These are phyloP conservation scores for Cucurbita moschata DNA, from an alignment of 306 rosid genomes.

Conservation along the genomic window DNA sequence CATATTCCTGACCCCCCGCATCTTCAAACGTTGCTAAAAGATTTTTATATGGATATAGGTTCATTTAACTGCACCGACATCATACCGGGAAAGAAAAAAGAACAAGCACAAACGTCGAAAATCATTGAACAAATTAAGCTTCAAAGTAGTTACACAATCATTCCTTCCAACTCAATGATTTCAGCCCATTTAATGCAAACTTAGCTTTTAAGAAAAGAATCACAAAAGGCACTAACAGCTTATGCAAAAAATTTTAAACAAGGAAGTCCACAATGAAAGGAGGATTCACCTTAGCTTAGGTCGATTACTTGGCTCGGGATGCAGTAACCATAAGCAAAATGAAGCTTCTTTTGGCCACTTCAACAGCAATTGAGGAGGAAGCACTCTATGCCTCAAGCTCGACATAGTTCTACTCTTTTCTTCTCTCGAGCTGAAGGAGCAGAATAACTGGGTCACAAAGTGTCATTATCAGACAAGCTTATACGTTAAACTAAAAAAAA, in stretches of 20 bases:
- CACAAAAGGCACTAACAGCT: neutral
- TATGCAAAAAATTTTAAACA: neutral
- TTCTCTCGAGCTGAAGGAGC: slow-evolving; percentile 74
- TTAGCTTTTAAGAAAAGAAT: neutral
- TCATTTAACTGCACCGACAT: neutral
- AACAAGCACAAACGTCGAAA: neutral
- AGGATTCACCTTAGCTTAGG: slow-evolving; percentile 62
- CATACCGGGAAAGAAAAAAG: neutral
- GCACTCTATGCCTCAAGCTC: slow-evolving; percentile 87
- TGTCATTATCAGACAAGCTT: slow-evolving; percentile 10
- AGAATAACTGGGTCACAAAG: slow-evolving; percentile 61
- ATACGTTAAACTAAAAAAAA: neutral
- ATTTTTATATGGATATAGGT: neutral
- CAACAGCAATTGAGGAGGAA: slow-evolving; percentile 91
- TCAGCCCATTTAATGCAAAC: neutral
- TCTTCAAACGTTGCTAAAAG: neutral
- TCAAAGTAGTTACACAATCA: neutral
- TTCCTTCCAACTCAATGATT: slow-evolving; percentile 1
- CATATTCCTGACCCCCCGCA: neutral
- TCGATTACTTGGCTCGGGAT: slow-evolving; percentile 79
- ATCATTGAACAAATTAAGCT: neutral
- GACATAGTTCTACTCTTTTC: slow-evolving; percentile 84
- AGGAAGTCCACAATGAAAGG: neutral
- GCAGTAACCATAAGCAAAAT: slow-evolving; percentile 87
- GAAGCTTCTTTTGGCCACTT: slow-evolving; percentile 99